These are phyloP conservation scores for Pleodorina starrii DNA, from an alignment of 139 green algal genomes.

Conservation along the genomic window DNA sequence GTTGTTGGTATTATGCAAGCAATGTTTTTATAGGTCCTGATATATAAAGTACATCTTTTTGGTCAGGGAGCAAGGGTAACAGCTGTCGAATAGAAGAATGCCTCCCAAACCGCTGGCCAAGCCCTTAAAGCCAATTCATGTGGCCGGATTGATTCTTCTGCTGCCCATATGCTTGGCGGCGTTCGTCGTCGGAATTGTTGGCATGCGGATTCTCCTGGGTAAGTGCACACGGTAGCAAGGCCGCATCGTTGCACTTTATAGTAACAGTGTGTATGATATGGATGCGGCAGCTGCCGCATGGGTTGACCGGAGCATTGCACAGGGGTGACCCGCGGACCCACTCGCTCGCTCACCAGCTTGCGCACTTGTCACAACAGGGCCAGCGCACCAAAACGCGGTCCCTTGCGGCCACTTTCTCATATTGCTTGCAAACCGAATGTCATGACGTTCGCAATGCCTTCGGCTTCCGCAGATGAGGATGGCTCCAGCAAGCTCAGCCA, in stretches of 20 bases:
- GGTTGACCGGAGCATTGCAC: too few relatives aligned
- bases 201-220: constrained; percentile 49
- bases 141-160: background rate
- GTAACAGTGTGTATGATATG: too few relatives aligned
- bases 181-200: constrained; percentile 33
- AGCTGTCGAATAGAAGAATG: background rate
- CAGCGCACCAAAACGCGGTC: too few relatives aligned
- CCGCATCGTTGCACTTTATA: too few relatives aligned
- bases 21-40: background rate
- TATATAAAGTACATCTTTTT: background rate
- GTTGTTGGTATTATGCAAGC: too few relatives aligned
- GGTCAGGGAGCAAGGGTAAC: too few relatives aligned
- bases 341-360: too few relatives aligned
- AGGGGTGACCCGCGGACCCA: background rate
- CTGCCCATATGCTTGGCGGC: constrained; percentile 21
- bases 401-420: too few relatives aligned
- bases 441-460: too few relatives aligned
- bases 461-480: background rate
- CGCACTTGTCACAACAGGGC: too few relatives aligned
- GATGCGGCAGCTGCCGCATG: too few relatives aligned
- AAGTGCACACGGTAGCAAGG: background rate
- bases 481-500: background rate
- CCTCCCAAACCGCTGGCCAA: background rate
- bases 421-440: too few relatives aligned
- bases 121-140: background rate